phyloP scores from a whole-genome alignment of 1,139 yeast species.

The Geotrichum histeridarum region DNA sequence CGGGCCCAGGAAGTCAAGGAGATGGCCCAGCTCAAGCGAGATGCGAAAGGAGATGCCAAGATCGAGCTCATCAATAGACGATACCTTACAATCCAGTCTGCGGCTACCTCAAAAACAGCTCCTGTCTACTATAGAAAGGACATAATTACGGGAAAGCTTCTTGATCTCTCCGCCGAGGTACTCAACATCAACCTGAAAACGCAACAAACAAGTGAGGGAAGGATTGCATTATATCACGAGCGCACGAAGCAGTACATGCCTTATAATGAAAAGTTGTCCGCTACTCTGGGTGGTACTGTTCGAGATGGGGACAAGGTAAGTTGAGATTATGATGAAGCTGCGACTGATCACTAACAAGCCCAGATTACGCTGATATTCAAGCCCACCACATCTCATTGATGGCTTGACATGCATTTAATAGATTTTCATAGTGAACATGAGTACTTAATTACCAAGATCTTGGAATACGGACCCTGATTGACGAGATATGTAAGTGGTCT shows the following conservation, averaged over 20 bases:
- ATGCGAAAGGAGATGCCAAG: conserved; percentile 65
- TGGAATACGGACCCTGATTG: too few relatives aligned
- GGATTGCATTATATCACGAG: conserved; percentile 10
- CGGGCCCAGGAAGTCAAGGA: conserved; percentile 7
- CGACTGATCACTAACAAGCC: too few relatives aligned
- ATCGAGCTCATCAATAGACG: conserved; percentile 54
- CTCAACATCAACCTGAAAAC: conserved; percentile 8
- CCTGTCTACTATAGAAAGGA: conserved; percentile 53
- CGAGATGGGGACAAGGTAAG: conserved; percentile 17
- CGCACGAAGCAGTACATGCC: conserved; percentile 11
- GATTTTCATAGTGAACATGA: too few relatives aligned
- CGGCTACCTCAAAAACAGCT: conserved; percentile 29
- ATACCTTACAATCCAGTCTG: conserved; percentile 50
- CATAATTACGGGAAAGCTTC: conserved; percentile 74
- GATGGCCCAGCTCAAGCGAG: conserved; percentile 36
- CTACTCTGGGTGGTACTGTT: conserved; percentile 12
- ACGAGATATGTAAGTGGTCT: too few relatives aligned
- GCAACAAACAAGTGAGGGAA: conserved; percentile 1
- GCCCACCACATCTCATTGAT: too few relatives aligned
- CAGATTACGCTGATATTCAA: too few relatives aligned
- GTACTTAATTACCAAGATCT: too few relatives aligned
- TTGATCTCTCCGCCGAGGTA: conserved; percentile 60
- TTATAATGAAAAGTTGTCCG: conserved; percentile 12
- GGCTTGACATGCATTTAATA: too few relatives aligned
- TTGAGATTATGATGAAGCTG: too few relatives aligned